Conservation (phyloP, 1,284 basidiomycete genomes). For the Ustilago tritici region DNA sequence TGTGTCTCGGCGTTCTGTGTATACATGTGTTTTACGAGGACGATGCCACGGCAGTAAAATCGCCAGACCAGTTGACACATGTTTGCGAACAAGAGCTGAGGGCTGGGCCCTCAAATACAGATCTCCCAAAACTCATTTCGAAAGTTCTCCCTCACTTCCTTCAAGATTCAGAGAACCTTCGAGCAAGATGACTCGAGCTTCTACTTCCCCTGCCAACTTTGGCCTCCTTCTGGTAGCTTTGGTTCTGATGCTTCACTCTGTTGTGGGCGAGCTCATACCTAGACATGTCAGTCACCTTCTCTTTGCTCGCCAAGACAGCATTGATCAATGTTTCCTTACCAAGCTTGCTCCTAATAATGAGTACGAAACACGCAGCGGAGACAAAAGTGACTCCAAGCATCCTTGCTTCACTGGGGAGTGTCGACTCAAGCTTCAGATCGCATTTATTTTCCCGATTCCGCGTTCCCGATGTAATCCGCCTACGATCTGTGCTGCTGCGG, state of each 20-base stretch:
- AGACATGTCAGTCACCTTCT: neutral
- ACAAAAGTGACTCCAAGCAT: neutral
- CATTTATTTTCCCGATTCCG: neutral
- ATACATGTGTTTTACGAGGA: too few species aligned
- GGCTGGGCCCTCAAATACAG: too few species aligned
- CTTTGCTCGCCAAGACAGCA: neutral
- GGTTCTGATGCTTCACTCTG: neutral
- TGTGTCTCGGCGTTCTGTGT: too few species aligned
- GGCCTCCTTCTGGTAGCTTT: neutral
- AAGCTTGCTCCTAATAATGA: neutral
- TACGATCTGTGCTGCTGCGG: conserved; percentile 30
- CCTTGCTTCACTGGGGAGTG: conserved; percentile 8
- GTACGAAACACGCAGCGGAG: conserved; percentile 1
- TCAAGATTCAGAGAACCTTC: too few species aligned
- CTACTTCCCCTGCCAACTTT: neutral
- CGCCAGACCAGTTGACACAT: too few species aligned
- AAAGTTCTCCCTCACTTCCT: too few species aligned
- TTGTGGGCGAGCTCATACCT: neutral
- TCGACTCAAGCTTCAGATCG: neutral
- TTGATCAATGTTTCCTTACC: neutral
- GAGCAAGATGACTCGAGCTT: neutral
- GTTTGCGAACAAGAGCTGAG: too few species aligned
- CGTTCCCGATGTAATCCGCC: conserved; percentile 6
- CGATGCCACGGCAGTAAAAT: too few species aligned
- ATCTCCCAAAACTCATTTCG: too few species aligned